Base-by-base conservation (phyloP, 2,329 filamentous ascomycete species). In the Pseudocercospora crystallina region DNA sequence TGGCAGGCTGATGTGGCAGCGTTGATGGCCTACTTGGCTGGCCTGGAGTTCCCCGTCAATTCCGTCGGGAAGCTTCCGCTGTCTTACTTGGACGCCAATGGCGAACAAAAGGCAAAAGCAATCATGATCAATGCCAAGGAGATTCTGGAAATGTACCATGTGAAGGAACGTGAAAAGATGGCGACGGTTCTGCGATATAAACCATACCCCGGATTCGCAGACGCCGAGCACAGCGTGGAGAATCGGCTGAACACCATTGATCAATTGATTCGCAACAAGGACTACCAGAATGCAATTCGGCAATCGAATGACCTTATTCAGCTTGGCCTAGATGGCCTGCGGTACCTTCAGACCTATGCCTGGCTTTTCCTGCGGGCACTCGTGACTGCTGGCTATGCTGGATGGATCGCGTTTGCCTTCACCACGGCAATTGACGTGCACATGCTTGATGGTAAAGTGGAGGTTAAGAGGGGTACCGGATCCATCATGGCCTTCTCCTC, bases 341-440 rank as follows among this genome's bases (percentile, higher is more conserved):
- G 94, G 43, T 99, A 99, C 68, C 79, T 99, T 20, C 94, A 99
- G 71, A 99, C 91, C 0, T 99, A 99, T 64, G 94, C 99, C 73
- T 99, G 94, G 94, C 78, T 99, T 2, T 99, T 99, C 72, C 75
- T 99, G 32, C 81, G 94, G 53, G 87, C 89, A 2, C 78, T 99
- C 43, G 87, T 99, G 53, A 96, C 94, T 2, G 68, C 87, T 10
- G 94, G 94, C 13, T 99, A 97, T 65, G 74, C 97, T 7, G 94
- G 94, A 14, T 99, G 92, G 92, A 95, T 97, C 65, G 86, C 87
- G 1, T 99, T 91, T 70, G 90, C 91, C 2, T 76, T 95, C 43
- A 94, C 90, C 0, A 95, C 87, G 0, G 90, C 97, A 41, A 79
- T 97, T 55, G 87, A 96, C 66, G 75, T 91, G 45, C 90, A 96